A percentile compares a stretch with the other conserved stretches of the same genome.
Conservation (phyloP, 2,329 filamentous ascomycete genomes). For the Cercospora nicotianae region DNA sequence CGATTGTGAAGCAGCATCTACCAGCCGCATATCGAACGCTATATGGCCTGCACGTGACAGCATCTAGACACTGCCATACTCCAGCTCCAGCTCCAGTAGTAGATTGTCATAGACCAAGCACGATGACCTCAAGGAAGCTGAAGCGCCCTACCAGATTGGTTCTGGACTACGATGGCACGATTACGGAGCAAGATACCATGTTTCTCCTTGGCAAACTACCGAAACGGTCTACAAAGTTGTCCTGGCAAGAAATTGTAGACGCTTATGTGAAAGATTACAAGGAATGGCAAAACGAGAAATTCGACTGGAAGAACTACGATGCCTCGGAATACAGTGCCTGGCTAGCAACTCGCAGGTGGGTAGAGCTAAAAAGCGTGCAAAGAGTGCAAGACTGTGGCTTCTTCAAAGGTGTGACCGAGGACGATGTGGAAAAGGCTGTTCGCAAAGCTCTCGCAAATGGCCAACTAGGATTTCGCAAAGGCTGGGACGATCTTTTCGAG, state of each 20-base stretch:
- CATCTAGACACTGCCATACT: not conserved
- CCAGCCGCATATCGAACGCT: slow-evolving; percentile 10
- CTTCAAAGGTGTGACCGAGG: slow-evolving; percentile 41
- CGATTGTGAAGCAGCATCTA: slow-evolving; percentile 11
- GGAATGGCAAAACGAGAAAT: slow-evolving; percentile 36
- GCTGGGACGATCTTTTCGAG: slow-evolving; percentile 40
- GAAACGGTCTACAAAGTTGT: slow-evolving; percentile 25
- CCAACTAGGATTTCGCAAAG: slow-evolving; percentile 40
- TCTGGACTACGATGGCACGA: slow-evolving; percentile 52
- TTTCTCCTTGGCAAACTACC: slow-evolving; percentile 45
- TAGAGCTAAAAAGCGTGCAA: slow-evolving; percentile 45
- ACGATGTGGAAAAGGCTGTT: slow-evolving; percentile 34
- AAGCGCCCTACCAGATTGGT: slow-evolving; percentile 32
- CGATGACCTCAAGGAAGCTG: slow-evolving; percentile 18
- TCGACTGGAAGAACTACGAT: slow-evolving; percentile 32
- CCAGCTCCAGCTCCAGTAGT: not conserved
- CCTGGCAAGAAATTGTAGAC: slow-evolving; percentile 42
- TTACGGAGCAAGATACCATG: slow-evolving; percentile 49
- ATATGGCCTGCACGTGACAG: slow-evolving; percentile 5
- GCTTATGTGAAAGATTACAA: slow-evolving; percentile 47
- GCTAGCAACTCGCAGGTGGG: slow-evolving; percentile 39
- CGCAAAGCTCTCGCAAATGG: slow-evolving; percentile 37
- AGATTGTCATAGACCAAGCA: not conserved
- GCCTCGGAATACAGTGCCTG: slow-evolving; percentile 41
- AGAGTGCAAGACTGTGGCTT: slow-evolving; percentile 44